Percentiles rank a stretch among this genome's conserved stretches.
Conservation (phyloP, 73 alveolate species). For the Breviolum minutum region DNA sequence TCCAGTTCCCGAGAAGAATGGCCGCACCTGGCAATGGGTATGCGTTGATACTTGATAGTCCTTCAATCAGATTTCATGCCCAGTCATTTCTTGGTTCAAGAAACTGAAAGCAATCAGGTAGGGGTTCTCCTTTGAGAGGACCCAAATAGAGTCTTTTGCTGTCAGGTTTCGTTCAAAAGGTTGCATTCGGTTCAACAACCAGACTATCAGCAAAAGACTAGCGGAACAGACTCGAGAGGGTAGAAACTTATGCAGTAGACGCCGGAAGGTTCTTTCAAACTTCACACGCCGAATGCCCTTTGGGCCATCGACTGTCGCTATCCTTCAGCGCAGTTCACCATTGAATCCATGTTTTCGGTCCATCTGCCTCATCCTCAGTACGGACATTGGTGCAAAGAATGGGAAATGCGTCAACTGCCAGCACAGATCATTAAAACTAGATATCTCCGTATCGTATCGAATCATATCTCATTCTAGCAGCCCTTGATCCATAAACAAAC, state of each 20-base stretch:
- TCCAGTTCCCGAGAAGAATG: too few species aligned
- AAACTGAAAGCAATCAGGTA: too few species aligned
- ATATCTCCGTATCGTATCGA: background rate
- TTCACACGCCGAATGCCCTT: background rate
- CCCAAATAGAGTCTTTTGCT: background rate
- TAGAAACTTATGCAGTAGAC: background rate
- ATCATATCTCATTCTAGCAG: background rate
- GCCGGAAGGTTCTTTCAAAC: background rate
- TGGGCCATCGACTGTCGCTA: too few species aligned
- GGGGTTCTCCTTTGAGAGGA: slow-evolving; percentile 18
- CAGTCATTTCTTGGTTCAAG: too few species aligned
- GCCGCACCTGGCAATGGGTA: too few species aligned
- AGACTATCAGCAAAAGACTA: background rate
- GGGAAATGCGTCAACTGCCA: background rate
- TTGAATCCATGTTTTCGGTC: slow-evolving; percentile 12
- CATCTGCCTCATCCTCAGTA: slow-evolving; percentile 10
- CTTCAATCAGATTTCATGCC: too few species aligned
- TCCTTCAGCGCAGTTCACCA: background rate
- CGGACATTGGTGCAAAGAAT: background rate
- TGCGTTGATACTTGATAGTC: too few species aligned
- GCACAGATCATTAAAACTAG: background rate
- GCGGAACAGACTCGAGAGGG: background rate
- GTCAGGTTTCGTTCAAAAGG: background rate
- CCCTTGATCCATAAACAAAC: background rate
- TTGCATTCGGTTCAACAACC: background rate